A percentile compares a stretch with the other conserved stretches of the same genome.
phyloP scores from a whole-genome alignment of 768 basidiomycete species.

The Mycena leptocephala region DNA sequence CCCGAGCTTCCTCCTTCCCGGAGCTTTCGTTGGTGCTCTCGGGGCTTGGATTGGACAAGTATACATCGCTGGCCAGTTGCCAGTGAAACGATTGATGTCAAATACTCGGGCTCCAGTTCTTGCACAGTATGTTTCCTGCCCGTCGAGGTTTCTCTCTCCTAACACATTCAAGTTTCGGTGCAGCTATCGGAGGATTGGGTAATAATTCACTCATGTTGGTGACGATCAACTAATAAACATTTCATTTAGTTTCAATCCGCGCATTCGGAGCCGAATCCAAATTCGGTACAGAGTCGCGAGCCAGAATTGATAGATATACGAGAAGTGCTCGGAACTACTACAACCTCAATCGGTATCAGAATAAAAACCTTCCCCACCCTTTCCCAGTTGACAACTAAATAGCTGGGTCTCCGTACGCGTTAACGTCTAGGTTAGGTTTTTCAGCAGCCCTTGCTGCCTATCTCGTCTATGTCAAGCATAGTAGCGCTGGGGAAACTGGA shows the following conservation, averaged over 20 bases:
- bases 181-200: constrained; percentile 61
- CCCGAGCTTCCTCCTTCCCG: constrained; percentile 50
- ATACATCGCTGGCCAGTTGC: constrained; percentile 44
- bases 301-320: constrained; percentile 59
- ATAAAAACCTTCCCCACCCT: too few species aligned
- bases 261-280: constrained; percentile 64
- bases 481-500: constrained; percentile 49
- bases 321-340: constrained; percentile 31
- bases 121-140: constrained; percentile 48
- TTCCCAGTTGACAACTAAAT: constrained; percentile 54
- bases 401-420: constrained; percentile 56
- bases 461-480: constrained; percentile 52
- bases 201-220: neutral
- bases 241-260: constrained; percentile 52
- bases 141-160: constrained; percentile 39
- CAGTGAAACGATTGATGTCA: constrained; percentile 44
- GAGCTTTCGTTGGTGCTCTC: constrained; percentile 40
- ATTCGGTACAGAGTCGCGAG: constrained; percentile 53
- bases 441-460: constrained; percentile 53
- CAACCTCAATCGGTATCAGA: constrained; percentile 30
- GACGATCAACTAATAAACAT: neutral
- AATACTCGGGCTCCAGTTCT: constrained; percentile 43
- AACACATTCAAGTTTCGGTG: constrained; percentile 50
- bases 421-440: constrained; percentile 60
- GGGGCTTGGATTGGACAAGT: constrained; percentile 39